Evolutionary conservation across 169 alveolate species (phyloP).

Genomic region (Plasmodium gonderi): DNA sequence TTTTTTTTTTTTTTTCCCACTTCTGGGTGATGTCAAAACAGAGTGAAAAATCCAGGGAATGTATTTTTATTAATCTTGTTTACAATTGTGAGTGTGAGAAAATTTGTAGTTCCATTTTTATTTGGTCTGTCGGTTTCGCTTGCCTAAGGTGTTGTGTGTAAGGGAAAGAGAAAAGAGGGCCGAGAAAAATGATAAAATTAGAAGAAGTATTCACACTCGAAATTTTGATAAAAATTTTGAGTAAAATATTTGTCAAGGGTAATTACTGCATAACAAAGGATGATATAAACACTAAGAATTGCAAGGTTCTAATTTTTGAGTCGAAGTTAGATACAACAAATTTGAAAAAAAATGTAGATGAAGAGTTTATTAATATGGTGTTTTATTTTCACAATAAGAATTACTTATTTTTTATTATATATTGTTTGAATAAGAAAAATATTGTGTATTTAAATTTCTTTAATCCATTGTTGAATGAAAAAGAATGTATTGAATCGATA

Average conservation of each 20-base stretch:
- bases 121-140: no score
- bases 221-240: conserved; percentile 45
- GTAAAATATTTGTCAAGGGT: conserved; percentile 48
- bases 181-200: conserved; percentile 2
- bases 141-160: not conserved
- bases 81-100: no score
- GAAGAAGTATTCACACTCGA: conserved; percentile 69
- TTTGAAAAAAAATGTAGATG: conserved; percentile 5
- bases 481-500: conserved; percentile 45
- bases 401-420: conserved; percentile 48
- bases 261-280: conserved; percentile 50
- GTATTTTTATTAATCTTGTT: no score
- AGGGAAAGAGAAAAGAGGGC: not conserved
- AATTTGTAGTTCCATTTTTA: no score
- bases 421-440: conserved; percentile 65
- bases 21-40: no score
- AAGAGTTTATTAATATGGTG: conserved; percentile 43
- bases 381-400: conserved; percentile 67
- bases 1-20: no score
- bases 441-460: conserved; percentile 50
- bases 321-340: conserved; percentile 4
- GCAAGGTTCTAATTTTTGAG: conserved; percentile 51
- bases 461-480: conserved; percentile 59
- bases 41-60: no score
- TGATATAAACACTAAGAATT: conserved; percentile 50